Evolutionary conservation across 345 rosid species (phyloP).

Genomic region (Streptanthus diversifolius): DNA sequence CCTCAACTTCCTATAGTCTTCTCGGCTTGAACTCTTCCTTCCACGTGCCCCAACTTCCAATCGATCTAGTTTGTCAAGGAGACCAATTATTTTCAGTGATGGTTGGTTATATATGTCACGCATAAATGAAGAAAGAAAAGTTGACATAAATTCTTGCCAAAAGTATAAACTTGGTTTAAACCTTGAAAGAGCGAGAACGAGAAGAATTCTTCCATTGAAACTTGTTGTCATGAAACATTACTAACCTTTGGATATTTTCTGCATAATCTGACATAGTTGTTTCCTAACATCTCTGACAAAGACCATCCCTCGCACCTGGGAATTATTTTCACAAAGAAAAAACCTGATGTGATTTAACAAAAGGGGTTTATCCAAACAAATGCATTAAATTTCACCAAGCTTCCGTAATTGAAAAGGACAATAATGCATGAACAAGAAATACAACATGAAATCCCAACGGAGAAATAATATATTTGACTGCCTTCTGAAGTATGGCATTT

Average conservation of each 20-base stretch:
- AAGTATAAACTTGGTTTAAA: neutral
- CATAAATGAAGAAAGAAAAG: neutral
- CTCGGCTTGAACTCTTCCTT: slow-evolving; percentile 45
- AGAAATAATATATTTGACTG: neutral
- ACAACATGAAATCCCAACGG: neutral
- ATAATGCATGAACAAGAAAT: neutral
- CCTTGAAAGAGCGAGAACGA: neutral
- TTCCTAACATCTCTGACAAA: slow-evolving; percentile 85
- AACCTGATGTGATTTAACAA: neutral
- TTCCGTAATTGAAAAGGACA: neutral
- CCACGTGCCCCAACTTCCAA: slow-evolving; percentile 53
- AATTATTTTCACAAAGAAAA: neutral
- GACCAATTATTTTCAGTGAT: neutral
- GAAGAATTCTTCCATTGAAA: neutral
- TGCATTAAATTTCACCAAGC: neutral
- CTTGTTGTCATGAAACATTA: slow-evolving; percentile 18
- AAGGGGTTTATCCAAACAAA: neutral
- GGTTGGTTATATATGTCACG: neutral
- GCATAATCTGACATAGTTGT: slow-evolving; percentile 89
- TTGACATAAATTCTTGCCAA: neutral
- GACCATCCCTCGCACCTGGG: slow-evolving; percentile 86
- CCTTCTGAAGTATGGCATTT: neutral
- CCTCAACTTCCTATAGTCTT: slow-evolving; percentile 65
- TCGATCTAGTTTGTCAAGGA: slow-evolving; percentile 45
- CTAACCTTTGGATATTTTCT: slow-evolving; percentile 75